Evolutionary conservation across 2,329 filamentous ascomycete species (phyloP).

Genomic region (Diaporthe velutina): DNA sequence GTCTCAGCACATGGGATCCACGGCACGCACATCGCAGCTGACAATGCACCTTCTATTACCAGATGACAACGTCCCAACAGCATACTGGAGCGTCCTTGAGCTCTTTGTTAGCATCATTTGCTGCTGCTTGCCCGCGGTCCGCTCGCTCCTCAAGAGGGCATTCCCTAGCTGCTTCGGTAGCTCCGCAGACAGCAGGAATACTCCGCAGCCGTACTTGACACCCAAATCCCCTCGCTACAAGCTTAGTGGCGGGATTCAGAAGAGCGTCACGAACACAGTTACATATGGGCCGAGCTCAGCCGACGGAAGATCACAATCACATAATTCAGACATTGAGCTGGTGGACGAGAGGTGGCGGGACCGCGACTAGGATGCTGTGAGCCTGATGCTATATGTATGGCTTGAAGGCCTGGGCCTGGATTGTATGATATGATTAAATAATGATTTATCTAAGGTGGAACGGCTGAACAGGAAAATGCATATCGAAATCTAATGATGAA

Average conservation of each 20-base stretch:
- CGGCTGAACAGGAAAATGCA: background rate
- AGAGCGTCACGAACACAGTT: conserved; percentile 9
- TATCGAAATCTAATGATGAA: background rate
- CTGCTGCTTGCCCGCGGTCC: conserved; percentile 19
- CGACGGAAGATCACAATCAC: background rate
- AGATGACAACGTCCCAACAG: conserved; percentile 24
- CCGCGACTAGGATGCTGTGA: background rate
- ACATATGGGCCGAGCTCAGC: conserved; percentile 8
- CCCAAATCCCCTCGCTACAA: conserved; percentile 14
- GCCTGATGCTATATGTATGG: background rate
- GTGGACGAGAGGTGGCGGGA: conserved; percentile 17
- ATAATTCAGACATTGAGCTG: conserved; percentile 18
- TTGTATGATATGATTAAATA: conserved; percentile 14
- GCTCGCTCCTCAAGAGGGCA: conserved; percentile 8
- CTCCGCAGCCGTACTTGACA: background rate
- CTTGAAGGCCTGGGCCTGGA: background rate
- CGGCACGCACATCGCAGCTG: background rate
- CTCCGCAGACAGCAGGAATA: background rate
- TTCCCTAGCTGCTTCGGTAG: conserved; percentile 22
- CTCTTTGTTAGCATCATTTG: conserved; percentile 11
- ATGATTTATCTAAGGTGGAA: background rate
- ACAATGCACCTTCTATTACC: background rate
- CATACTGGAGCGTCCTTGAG: conserved; percentile 21
- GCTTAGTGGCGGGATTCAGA: conserved; percentile 10
- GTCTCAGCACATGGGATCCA: background rate